A percentile compares a stretch with the other conserved stretches of the same genome.
phyloP scores from a whole-genome alignment of 2,329 filamentous ascomycete genomes.

The Leptographium procerum region DNA sequence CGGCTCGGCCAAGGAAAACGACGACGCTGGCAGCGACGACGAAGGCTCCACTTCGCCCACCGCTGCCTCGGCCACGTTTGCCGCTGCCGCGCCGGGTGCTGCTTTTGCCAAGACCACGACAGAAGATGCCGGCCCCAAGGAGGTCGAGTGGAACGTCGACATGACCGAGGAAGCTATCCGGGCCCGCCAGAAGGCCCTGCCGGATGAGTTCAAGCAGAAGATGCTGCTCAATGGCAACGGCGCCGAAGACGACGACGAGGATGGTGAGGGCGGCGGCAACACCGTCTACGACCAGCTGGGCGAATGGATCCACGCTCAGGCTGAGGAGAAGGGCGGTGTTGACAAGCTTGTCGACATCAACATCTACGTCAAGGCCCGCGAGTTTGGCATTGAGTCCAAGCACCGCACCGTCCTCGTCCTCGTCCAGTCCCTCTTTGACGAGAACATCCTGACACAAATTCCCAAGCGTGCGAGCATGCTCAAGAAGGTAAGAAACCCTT shows the following conservation, averaged over 20 bases:
- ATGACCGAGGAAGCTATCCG: slow-evolving; percentile 92
- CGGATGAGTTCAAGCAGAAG: slow-evolving; percentile 88
- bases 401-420: slow-evolving; percentile 87
- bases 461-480: slow-evolving; percentile 73
- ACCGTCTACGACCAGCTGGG: slow-evolving; percentile 83
- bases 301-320: slow-evolving; percentile 76
- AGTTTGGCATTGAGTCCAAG: slow-evolving; percentile 87
- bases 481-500: slow-evolving; percentile 67
- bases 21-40: slow-evolving; percentile 62
- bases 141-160: slow-evolving; percentile 94
- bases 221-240: slow-evolving; percentile 69
- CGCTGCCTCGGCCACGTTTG: slow-evolving; percentile 39
- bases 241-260: slow-evolving; percentile 64
- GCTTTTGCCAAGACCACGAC: slow-evolving; percentile 35
- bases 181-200: slow-evolving; percentile 84
- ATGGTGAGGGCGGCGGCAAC: slow-evolving; percentile 62
- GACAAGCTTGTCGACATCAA: slow-evolving; percentile 76
- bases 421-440: slow-evolving; percentile 85
- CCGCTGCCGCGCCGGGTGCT: slow-evolving; percentile 37
- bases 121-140: slow-evolving; percentile 45
- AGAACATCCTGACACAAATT: slow-evolving; percentile 82
- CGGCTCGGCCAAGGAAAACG: slow-evolving; percentile 32
- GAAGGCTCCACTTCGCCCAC: slow-evolving; percentile 55
- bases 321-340: slow-evolving; percentile 60
- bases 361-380: slow-evolving; percentile 94